phyloP scores from a whole-genome alignment of 2,329 filamentous ascomycete species.

The Aspergillus pseudonomiae region DNA sequence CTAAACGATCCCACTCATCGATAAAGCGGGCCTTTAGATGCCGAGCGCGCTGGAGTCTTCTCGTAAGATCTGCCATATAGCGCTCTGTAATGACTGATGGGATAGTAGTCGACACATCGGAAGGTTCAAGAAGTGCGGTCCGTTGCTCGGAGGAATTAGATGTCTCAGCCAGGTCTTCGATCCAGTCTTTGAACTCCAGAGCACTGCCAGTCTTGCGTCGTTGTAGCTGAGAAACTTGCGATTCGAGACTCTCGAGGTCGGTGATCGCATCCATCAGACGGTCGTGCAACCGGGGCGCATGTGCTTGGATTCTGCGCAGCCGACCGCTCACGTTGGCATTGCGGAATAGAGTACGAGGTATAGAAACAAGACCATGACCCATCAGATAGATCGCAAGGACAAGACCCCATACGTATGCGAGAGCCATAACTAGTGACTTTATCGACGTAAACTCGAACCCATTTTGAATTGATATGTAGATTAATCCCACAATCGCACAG shows the following conservation, averaged over 20 bases:
- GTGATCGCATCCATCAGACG: slow-evolving; percentile 82
- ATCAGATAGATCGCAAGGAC: slow-evolving; percentile 93
- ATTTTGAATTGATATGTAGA: slow-evolving; percentile 82
- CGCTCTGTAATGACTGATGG: slow-evolving; percentile 89
- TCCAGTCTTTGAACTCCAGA: slow-evolving; percentile 83
- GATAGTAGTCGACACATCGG: slow-evolving; percentile 45
- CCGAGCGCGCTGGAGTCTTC: slow-evolving; percentile 77
- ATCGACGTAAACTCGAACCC: slow-evolving; percentile 72
- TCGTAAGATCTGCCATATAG: slow-evolving; percentile 86
- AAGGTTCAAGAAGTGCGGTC: slow-evolving; percentile 40
- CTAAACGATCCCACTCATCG: slow-evolving; percentile 80
- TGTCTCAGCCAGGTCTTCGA: slow-evolving; percentile 86
- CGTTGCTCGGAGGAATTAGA: slow-evolving; percentile 68
- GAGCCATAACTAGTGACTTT: slow-evolving; percentile 85
- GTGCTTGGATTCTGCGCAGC: slow-evolving; percentile 73
- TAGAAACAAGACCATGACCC: slow-evolving; percentile 92
- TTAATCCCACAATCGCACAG: slow-evolving; percentile 68
- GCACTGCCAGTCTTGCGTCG: slow-evolving; percentile 79
- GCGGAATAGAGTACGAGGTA: slow-evolving; percentile 79
- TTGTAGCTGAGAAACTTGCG: slow-evolving; percentile 76
- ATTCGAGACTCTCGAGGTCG: slow-evolving; percentile 77
- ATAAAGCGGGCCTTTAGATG: slow-evolving; percentile 82
- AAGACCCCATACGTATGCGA: slow-evolving; percentile 93
- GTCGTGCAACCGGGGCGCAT: slow-evolving; percentile 82
- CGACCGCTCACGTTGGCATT: slow-evolving; percentile 76